These are phyloP conservation scores for Globisporangium barbulae DNA, from an alignment of 352 stramenopile genomes.

Conservation along the genomic window DNA sequence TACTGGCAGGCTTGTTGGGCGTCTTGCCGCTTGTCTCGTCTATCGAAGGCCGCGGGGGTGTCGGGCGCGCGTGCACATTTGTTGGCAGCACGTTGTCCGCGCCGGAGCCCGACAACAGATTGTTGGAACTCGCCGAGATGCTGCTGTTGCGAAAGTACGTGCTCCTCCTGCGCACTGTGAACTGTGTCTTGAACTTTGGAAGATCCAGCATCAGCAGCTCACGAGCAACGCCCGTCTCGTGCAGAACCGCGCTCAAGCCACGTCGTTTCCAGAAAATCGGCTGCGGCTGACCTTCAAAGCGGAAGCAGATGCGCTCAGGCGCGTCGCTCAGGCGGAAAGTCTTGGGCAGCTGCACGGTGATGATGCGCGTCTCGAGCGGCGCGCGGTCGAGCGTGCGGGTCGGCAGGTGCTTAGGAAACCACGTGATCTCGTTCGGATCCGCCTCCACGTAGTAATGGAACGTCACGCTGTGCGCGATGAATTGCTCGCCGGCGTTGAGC, in stretches of 20 bases:
- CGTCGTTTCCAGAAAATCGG: conserved; percentile 40
- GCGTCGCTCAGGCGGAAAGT: conserved; percentile 42
- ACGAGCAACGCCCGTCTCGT: conserved; percentile 39
- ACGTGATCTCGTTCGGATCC: conserved; percentile 42
- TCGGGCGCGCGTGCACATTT: conserved; percentile 16
- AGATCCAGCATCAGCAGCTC: conserved; percentile 41
- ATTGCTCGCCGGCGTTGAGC: conserved; percentile 70
- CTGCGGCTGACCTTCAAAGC: conserved; percentile 45
- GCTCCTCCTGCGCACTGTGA: conserved; percentile 37
- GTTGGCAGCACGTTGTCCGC: conserved; percentile 12
- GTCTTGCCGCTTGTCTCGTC: background rate
- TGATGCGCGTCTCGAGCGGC: conserved; percentile 35
- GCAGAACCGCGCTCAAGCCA: conserved; percentile 43
- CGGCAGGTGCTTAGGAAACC: conserved; percentile 53
- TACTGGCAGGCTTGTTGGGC: background rate
- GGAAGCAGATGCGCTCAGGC: conserved; percentile 52
- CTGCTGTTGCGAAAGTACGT: conserved; percentile 59
- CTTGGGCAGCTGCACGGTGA: conserved; percentile 53
- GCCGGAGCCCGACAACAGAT: conserved; percentile 22
- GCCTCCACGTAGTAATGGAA: conserved; percentile 66
- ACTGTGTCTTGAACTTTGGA: conserved; percentile 38
- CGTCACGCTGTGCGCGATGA: conserved; percentile 65
- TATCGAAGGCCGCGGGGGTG: background rate
- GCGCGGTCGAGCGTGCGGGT: conserved; percentile 39
- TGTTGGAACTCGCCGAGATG: conserved; percentile 36